Evolutionary conservation across 1,284 basidiomycete genomes (phyloP).

Genomic region (Irpex sp.): DNA sequence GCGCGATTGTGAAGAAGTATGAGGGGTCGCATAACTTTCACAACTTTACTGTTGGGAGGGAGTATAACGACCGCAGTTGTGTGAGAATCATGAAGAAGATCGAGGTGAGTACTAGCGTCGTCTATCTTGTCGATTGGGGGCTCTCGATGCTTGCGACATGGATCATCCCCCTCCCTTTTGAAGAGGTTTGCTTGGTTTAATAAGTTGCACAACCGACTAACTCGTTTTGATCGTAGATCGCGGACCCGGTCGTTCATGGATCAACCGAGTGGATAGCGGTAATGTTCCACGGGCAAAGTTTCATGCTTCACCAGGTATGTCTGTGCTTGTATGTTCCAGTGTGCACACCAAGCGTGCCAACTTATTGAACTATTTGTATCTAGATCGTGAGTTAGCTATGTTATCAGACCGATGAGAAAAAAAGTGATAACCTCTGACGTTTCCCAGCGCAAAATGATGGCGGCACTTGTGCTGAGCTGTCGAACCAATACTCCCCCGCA

Average conservation of each 20-base stretch:
- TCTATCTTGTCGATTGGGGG: no score
- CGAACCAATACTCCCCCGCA: constrained; percentile 73
- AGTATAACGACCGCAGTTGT: constrained; percentile 79
- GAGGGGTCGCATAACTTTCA: constrained; percentile 93
- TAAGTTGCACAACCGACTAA: no score
- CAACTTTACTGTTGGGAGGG: constrained; percentile 92
- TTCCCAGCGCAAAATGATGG: constrained; percentile 94
- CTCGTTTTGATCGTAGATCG: constrained; percentile 42
- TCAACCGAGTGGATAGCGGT: constrained; percentile 96
- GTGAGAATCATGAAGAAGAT: constrained; percentile 85
- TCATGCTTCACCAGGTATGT: constrained; percentile 94
- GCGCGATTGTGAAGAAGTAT: constrained; percentile 59
- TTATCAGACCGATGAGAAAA: no score
- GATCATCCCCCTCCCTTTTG: no score
- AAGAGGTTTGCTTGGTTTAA: no score
- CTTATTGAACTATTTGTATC: no score
- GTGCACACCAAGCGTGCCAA: no score
- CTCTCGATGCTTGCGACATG: no score
- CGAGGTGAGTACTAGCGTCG: constrained; percentile 46
- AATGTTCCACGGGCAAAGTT: constrained; percentile 94
- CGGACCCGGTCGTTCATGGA: constrained; percentile 80
- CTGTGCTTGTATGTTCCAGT: no score
- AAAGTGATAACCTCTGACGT: no score
- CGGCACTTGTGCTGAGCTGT: constrained; percentile 75
- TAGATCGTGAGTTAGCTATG: constrained; percentile 5